Base-by-base conservation (phyloP, 441 rosid genomes). In the Pelargonium myrrhifolium region DNA sequence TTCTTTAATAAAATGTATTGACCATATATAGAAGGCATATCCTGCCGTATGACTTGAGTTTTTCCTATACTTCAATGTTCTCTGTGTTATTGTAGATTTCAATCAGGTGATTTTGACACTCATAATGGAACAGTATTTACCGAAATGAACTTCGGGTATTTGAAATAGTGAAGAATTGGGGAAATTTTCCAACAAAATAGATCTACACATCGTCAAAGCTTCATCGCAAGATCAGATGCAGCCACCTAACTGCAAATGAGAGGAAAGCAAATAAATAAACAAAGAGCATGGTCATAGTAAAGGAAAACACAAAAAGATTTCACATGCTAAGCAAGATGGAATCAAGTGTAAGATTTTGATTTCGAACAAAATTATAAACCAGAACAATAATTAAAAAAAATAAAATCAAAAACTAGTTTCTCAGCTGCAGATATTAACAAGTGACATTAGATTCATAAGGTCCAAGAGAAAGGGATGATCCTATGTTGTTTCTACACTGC, bases 1-100 rank as follows among this genome's bases (percentile, higher is more conserved):
- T 21, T 53, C 59, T 12, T 9, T 53, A 53, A 53, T 53, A 53
- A 53, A 53, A 15, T 53, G 59, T 53, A 53, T 53, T 53, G 59
- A 53, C 18, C 59, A 17, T 7, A 53, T 15, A n/a, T n/a, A n/a
- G n/a, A 53, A 53, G 22, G 9, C 10, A 8, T 53, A 15, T 28
- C 31, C 31, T 28, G 31, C 31, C n/a, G n/a, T 7, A 17, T 53
- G 24, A 18, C 2, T 18, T 53, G 22, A 53, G 22, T 53, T 6
- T 28, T 53, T 53, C 10, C 7, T 53, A 53, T 53, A 1, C 21
- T 17, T 17, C 4, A 17, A 15, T 53, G 22, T 17, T 53, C 59
- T 53, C 59, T 53, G 59, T 53, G 59, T 53, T 53, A 53, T 53
- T 45, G 6, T 15, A 21, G 18, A 15, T 53, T 17, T 53, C n/a